Evolutionary conservation across 2,329 filamentous ascomycete genomes (phyloP), one percentile per base, ranked within the genome.

Genomic region (Laburnicola sp.): DNA sequence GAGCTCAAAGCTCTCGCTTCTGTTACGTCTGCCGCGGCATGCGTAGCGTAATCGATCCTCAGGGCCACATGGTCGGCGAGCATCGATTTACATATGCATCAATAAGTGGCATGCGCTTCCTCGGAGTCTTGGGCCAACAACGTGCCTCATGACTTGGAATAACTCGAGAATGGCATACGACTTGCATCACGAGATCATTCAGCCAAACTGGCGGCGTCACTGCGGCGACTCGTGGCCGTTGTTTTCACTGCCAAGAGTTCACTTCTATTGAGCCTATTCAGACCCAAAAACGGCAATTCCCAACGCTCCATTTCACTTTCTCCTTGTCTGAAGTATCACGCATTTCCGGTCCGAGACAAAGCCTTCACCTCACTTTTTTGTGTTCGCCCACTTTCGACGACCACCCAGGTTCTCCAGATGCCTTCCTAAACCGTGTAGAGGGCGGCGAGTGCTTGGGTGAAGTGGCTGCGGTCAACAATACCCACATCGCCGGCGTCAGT

Each of bases 191-290:
- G 16, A 28, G 16, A 30, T 23, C 40, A 39, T 50, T 50, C 34
- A 38, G 5, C 40, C 47, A 7, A 7, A 10, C 22, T 36, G 25
- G 36, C 48, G 36, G 37, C 36, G 16, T 25, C 23, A 26, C 22
- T 22, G n/a, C 16, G 28, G 25, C 11, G 10, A 11, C 9, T 40
- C 22, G 11, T 16, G 22, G 45, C 16, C 46, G 25, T 50, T 40
- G 11, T 4, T 36, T 32, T 50, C 28, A 23, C n/a, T 32, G 62
- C 58, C 62, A 66, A 67, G 60, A 42, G 48, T 53, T 30, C 28
- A 39, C 44, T 43, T 51, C 54, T 62, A 66, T 66, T 61, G 52
- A 58, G 45, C 45, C 55, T 70, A 69, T 69, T 69, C 57, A 67
- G 51, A 57, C 57, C 63, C 57, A n/a, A 53, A 64, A 60, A 30